Conservation (phyloP, 768 basidiomycete genomes). For the Bullera alba region DNA sequence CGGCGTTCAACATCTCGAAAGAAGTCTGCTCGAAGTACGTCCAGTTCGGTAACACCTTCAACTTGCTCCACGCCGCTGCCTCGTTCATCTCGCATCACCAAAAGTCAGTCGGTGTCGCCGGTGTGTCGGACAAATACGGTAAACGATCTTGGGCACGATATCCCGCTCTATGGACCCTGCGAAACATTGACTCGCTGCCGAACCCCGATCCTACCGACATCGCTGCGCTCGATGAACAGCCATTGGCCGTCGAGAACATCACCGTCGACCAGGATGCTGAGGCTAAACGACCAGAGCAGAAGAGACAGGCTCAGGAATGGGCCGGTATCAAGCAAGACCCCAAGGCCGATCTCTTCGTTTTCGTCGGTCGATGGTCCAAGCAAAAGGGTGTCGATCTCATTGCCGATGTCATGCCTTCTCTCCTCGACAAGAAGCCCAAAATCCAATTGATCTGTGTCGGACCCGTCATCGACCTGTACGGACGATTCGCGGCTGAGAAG, state of each 20-base stretch:
- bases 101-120: constrained; percentile 86
- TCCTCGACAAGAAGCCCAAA: constrained; percentile 78
- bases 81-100: constrained; percentile 89
- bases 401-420: constrained; percentile 84
- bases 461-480: constrained; percentile 90
- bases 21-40: constrained; percentile 93
- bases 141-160: constrained; percentile 96
- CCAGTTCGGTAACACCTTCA: constrained; percentile 97
- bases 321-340: constrained; percentile 88
- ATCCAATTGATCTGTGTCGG: constrained; percentile 86
- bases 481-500: constrained; percentile 91
- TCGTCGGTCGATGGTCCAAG: constrained; percentile 96
- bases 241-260: constrained; percentile 63
- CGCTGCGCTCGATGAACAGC: constrained; percentile 73
- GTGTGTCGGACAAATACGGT: constrained; percentile 92
- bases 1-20: constrained; percentile 94
- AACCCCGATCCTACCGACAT: constrained; percentile 92
- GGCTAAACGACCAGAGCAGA: constrained; percentile 80
- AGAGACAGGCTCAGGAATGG: constrained; percentile 92
- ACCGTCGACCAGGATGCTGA: constrained; percentile 73
- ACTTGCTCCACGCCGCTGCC: constrained; percentile 84
- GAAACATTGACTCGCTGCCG: constrained; percentile 88
- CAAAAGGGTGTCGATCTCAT: constrained; percentile 96
- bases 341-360: constrained; percentile 82
- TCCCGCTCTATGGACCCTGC: constrained; percentile 90